phyloP scores from a whole-genome alignment of 2,329 filamentous ascomycete genomes.

The Fusarium decemcellulare region DNA sequence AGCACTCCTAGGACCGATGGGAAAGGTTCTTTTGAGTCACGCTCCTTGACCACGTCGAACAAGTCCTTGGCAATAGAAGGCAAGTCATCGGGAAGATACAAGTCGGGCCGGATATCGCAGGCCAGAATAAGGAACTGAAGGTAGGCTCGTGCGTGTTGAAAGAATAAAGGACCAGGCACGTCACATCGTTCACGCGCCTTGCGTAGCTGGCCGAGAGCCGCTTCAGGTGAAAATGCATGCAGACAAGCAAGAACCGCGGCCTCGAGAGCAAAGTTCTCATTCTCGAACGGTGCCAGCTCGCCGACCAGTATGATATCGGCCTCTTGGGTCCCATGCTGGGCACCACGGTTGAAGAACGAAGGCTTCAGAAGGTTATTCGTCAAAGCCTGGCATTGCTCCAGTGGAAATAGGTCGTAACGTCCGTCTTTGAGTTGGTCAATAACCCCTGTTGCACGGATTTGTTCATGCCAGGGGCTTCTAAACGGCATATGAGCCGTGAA shows the following conservation, averaged over 20 bases:
- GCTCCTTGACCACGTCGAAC: slow-evolving; percentile 16
- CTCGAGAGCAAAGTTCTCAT: slow-evolving; percentile 18
- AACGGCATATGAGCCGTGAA: slow-evolving; percentile 10
- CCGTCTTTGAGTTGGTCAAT: slow-evolving; percentile 14
- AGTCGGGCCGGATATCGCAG: not conserved
- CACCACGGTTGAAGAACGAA: slow-evolving; percentile 13
- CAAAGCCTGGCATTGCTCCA: slow-evolving; percentile 16
- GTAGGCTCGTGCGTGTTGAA: slow-evolving; percentile 19
- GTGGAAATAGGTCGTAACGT: slow-evolving; percentile 23
- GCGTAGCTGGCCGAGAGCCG: slow-evolving; percentile 14
- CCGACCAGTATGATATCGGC: slow-evolving; percentile 16
- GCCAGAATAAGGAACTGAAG: slow-evolving; percentile 26
- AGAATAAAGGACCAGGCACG: slow-evolving; percentile 5
- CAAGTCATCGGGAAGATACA: slow-evolving; percentile 1
- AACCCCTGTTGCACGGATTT: slow-evolving; percentile 23
- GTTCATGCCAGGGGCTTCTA: slow-evolving; percentile 22
- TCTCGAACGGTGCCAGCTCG: slow-evolving; percentile 12
- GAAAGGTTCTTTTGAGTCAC: not conserved
- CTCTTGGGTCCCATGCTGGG: slow-evolving; percentile 12
- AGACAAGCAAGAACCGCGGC: slow-evolving; percentile 23
- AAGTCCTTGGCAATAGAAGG: slow-evolving; percentile 4
- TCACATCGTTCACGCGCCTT: slow-evolving; percentile 9
- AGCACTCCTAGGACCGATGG: slow-evolving; percentile 15
- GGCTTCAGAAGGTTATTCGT: slow-evolving; percentile 13
- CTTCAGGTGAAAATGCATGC: slow-evolving; percentile 15